Conservation (phyloP, 371 early-diverging fungal species). For the Syncephalastrum contaminatum region DNA sequence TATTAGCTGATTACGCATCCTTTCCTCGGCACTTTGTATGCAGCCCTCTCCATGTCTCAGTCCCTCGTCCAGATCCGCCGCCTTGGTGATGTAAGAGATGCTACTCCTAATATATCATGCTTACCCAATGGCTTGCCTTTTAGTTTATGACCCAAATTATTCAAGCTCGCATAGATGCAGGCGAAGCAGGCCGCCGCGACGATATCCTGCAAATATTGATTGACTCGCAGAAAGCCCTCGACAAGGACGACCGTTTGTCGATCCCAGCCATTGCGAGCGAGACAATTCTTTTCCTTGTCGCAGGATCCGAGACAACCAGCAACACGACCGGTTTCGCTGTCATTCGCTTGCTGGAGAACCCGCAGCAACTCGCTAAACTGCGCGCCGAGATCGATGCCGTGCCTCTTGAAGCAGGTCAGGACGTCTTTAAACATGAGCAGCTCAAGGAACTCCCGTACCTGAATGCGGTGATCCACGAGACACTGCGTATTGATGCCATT, state of each 20-base stretch:
- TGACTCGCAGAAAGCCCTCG: slow-evolving; percentile 14
- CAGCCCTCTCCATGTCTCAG: background rate
- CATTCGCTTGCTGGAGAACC: slow-evolving; percentile 22
- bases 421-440: slow-evolving; percentile 25
- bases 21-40: background rate
- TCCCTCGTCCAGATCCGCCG: background rate
- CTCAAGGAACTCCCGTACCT: slow-evolving; percentile 32
- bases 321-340: slow-evolving; percentile 30
- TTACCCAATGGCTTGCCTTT: too few relatives aligned
- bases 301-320: slow-evolving; percentile 36
- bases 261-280: slow-evolving; percentile 27
- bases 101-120: background rate
- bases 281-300: slow-evolving; percentile 30
- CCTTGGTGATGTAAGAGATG: background rate
- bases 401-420: background rate
- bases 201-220: slow-evolving; percentile 38
- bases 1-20: background rate
- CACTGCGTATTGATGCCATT: slow-evolving; percentile 28
- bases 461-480: slow-evolving; percentile 32
- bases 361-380: slow-evolving; percentile 17
- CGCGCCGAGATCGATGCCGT: slow-evolving; percentile 25
- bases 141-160: slow-evolving; percentile 32
- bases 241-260: slow-evolving; percentile 22
- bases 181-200: slow-evolving; percentile 14
- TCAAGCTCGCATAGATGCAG: slow-evolving; percentile 15